Percentiles rank a stretch among this genome's conserved stretches.
These are phyloP conservation scores for Sclerotinia spermophila DNA, from an alignment of 2,329 filamentous ascomycete genomes.

Conservation along the genomic window DNA sequence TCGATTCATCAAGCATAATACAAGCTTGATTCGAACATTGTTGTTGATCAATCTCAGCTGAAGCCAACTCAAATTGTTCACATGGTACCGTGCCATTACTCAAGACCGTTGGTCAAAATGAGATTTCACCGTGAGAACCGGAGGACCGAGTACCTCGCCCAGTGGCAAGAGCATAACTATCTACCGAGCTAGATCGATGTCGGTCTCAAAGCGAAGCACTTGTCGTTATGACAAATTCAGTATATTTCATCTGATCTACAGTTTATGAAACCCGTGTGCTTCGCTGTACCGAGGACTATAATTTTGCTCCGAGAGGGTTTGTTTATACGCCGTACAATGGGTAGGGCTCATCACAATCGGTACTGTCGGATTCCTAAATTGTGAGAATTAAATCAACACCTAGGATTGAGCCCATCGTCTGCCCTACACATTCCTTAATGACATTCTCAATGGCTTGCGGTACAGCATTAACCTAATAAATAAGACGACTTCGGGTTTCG, in stretches of 20 bases:
- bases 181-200: neutral
- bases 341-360: neutral
- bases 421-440: neutral
- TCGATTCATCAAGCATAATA: neutral
- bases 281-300: neutral
- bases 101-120: neutral
- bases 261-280: neutral
- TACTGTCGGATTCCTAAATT: neutral
- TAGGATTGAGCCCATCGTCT: neutral
- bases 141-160: neutral
- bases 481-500: neutral
- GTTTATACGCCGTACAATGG: neutral
- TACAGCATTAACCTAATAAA: neutral
- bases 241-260: neutral
- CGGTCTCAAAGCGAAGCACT: neutral
- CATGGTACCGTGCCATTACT: neutral
- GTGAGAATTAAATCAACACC: neutral
- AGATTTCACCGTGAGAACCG: neutral
- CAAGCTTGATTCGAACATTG: neutral
- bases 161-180: neutral
- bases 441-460: neutral
- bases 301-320: neutral
- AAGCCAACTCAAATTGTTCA: neutral
- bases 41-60: neutral
- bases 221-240: neutral